Evolutionary conservation across 768 basidiomycete species (phyloP), one percentile per base, ranked within the genome.

Genomic region (Sistotremastrum niveocremeum): DNA sequence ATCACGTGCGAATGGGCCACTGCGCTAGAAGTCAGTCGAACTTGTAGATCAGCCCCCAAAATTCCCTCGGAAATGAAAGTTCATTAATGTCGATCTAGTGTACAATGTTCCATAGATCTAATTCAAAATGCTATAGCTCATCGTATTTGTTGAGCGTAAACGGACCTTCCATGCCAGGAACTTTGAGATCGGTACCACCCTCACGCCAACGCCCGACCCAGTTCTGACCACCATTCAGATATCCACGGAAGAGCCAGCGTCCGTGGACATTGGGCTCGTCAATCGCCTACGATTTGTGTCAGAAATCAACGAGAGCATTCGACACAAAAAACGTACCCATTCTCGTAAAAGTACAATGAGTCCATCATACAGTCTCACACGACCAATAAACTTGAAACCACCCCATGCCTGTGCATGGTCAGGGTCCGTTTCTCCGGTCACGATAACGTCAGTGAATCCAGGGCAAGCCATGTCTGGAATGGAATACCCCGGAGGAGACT

Each of bases 141-240:
- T 67, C 64, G 48, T 72, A 62, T 57, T 66, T 65, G 34, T 76
- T 73, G 69, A 80, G 72, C 38, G 71, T 66, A 52, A 84, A 81
- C 5, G 82, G 68, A 32, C 77, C 72, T 56, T 85, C 83, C 59
- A 74, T 76, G 7, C 68, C 67, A 0, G 77, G 77, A 7, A 63
- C 54, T 4, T 66, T 57, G 3, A 67, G 63, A 39, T 73, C 71
- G 47, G 56, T 65, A 45, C 56, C 58, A 36, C 69, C 71, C 40
- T 60, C 60, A 32, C 84, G 68, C 84, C 84, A 85, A 47, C 76
- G 78, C 4, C 84, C 84, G 10, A 82, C 80, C 49, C 85, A 73
- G 47, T 72, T 81, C 47, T 71, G 61, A 6, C 72, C 73, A 0
- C 75, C 81, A 5, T 79, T 70, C 41, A 87, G 51, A 56, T 84